Evolutionary conservation across 1,284 basidiomycete species (phyloP), one percentile per base, ranked within the genome.

Genomic region (Apiotrichum laibachii): DNA sequence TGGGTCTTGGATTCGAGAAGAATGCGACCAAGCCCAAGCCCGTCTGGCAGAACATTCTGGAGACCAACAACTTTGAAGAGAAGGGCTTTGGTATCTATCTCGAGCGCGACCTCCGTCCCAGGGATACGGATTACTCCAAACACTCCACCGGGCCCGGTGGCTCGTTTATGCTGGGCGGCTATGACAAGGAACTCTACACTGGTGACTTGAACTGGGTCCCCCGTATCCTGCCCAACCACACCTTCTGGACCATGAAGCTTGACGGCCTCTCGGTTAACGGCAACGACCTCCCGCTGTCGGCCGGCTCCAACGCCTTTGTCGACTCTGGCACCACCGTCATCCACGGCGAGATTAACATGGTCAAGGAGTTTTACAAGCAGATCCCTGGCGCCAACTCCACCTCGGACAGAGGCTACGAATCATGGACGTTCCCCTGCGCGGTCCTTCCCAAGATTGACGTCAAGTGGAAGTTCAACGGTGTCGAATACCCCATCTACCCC

Each of bases 41-140:
- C 13, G 44, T 47, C 31, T 57, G 55, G 55, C 42, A 57, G 42
- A 43, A n/a, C 35, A 37, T 57, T 12, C 15, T 51, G 5, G 44
- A 52, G n/a, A 37, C 33, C 35, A 18, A n/a, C 37, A 33, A 37
- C 5, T 57, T 57, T n/a, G 44, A 22, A 16, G 43, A 44, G 9
- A 13, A 26, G 22, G 44, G 18, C 18, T 57, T 57, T 33, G 45
- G 55, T 9, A 46, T 57, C 35, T 57, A 52, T 37, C 55, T 57
- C 35, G 35, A 45, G n/a, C 49, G 55, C 44, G 54, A 56, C 49
- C 35, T 44, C 31, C 22, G 40, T 10, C 37, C 50, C 21, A 8
- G 15, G 12, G 12, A 18, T 22, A 1, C 19, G 22, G 10, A 18
- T 3, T 5, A 40, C 15, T 22, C 16, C 50, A 6, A 19, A 1